These are phyloP conservation scores for Histomonas meleagridis DNA, from an alignment of 208 protist species.

Conservation along the genomic window DNA sequence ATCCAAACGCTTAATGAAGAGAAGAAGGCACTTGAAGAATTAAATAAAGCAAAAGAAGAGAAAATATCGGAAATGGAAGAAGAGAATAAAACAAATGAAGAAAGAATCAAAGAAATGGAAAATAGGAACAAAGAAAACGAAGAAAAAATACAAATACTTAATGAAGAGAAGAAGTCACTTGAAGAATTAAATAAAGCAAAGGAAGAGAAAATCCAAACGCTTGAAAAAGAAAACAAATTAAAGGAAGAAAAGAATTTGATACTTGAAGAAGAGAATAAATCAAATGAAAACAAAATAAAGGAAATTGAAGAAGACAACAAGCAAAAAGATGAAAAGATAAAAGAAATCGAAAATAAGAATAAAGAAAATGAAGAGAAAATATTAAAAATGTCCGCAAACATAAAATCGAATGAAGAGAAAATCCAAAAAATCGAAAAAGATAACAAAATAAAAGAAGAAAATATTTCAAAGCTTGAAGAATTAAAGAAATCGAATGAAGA, in stretches of 20 bases:
- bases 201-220: not conserved
- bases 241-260: not conserved
- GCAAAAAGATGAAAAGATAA: not conserved
- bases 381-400: not conserved
- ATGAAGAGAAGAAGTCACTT: not conserved
- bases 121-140: not conserved
- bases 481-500: too few species aligned
- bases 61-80: too few species aligned
- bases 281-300: not conserved
- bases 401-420: not conserved
- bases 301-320: not conserved
- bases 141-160: not conserved
- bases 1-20: too few species aligned
- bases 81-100: not conserved
- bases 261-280: not conserved
- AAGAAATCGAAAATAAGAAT: not conserved
- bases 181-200: not conserved
- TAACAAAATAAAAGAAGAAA: not conserved
- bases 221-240: not conserved
- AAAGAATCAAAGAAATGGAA: not conserved
- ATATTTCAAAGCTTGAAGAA: too few species aligned
- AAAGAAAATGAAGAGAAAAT: not conserved
- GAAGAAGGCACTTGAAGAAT: too few species aligned
- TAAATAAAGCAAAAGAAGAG: too few species aligned
- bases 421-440: not conserved